Base-by-base conservation (phyloP, 2,329 filamentous ascomycete species). In the Fusarium subglutinans region DNA sequence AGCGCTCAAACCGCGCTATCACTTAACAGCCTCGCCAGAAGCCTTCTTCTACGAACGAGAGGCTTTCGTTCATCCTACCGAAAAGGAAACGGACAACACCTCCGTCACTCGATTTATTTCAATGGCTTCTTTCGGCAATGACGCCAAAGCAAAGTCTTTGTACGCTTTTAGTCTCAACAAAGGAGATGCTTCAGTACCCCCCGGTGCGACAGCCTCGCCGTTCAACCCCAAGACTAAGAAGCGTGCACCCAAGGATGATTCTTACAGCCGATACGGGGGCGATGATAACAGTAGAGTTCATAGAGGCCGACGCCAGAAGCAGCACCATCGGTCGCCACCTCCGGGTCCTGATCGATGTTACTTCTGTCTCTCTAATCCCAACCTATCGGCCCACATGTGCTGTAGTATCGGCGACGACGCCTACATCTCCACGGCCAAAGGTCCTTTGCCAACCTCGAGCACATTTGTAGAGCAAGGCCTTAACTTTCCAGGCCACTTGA, bases 371-470 rank as follows among this genome's bases (percentile, higher is more conserved):
- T 95, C 94, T 11, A 98, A 97, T 81, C 90, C 93, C 11, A 93
- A 92, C 69, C 86, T 96, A 50, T 93, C 93, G 59, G 92, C 92
- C 3, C 96, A 99, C 83, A 93, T 99, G 82, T 92, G 98, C 78
- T 93, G 93, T 74, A 95, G 93, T 33, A 96, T 99, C 73, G 96
- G 94, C 60, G 91, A 95, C 24, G 93, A 97, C 69, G 89, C 91
- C 61, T 98, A 98, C 81, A 84, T 98, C 62, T 97, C 96, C 35
- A 96, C 93, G 30, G 94, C 96, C 67, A 98, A 98, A 82, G 96
- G 96, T 0, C 95, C 96, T 10, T 87, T 99, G 2, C 92, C 94
- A 4, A 92, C 91, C 4, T 83, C 89, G 1, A 84, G 88, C 13
- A 95, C 92, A 6, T 97, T 95, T 80, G 78, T 82, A 22, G 80